Conservation (phyloP, 169 alveolate genomes). For the Perkinsus olseni region DNA sequence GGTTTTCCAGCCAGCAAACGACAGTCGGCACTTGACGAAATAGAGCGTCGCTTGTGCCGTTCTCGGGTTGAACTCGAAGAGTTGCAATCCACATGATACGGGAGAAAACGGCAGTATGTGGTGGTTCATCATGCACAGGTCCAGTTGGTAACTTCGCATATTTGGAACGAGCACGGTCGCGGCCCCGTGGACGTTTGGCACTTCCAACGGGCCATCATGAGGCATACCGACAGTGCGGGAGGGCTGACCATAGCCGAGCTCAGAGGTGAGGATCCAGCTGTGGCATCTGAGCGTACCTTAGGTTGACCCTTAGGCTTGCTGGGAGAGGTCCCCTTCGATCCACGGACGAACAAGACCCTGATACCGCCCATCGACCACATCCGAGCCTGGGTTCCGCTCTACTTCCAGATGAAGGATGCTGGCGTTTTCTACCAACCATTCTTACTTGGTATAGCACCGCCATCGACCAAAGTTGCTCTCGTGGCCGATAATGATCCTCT, state of each 20-base stretch:
- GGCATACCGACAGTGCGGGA: neutral
- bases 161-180: neutral
- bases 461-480: neutral
- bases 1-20: too few species aligned
- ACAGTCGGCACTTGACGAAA: too few species aligned
- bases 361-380: neutral
- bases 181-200: neutral
- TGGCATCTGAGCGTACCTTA: too few species aligned
- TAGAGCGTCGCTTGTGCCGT: too few species aligned
- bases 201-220: neutral
- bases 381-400: neutral
- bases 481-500: neutral
- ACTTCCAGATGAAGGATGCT: neutral
- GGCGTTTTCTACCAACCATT: neutral
- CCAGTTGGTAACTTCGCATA: neutral
- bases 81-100: neutral
- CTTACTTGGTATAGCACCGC: neutral
- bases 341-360: neutral
- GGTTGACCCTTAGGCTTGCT: neutral
- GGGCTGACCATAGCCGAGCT: neutral
- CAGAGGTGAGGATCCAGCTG: neutral
- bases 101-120: neutral
- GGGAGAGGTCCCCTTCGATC: neutral
- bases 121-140: neutral
- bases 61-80: too few species aligned